A percentile compares a stretch with the other conserved stretches of the same genome.
These are phyloP conservation scores for Sphagnum contortum DNA, from an alignment of 225 moss, liverwort and hornwort species.

Conservation along the genomic window DNA sequence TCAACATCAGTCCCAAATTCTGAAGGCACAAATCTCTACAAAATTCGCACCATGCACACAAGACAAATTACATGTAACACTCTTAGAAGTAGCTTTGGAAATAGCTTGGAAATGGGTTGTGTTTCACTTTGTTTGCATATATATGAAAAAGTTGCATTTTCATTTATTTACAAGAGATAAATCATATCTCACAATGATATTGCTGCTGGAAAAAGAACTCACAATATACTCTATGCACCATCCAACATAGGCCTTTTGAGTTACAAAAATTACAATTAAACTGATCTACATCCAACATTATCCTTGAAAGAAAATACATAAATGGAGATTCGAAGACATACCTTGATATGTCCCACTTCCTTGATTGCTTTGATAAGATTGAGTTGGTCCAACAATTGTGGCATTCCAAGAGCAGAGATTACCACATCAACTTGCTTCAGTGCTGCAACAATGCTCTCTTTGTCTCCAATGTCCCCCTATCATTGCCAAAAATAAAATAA, in stretches of 20 bases:
- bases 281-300: not conserved
- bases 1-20: conserved; percentile 32
- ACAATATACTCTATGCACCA: no score
- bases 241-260: no score
- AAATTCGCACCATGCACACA: not conserved
- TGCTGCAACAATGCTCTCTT: conserved; percentile 22
- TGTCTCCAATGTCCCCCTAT: conserved; percentile 35
- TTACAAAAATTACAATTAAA: no score
- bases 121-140: no score
- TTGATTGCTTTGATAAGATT: conserved; percentile 35
- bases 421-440: conserved; percentile 39
- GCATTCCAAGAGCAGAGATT: conserved; percentile 24
- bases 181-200: no score
- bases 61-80: no score
- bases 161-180: not conserved
- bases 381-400: conserved; percentile 19
- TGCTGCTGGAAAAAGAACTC: no score
- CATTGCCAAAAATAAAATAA: not conserved
- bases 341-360: conserved; percentile 34
- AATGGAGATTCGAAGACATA: not conserved
- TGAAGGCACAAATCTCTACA: conserved; percentile 31
- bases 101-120: no score
- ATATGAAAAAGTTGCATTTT: not conserved
- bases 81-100: no score
- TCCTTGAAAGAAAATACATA: no score